Conservation (phyloP, 1,284 basidiomycete genomes). For the Mrakiaceae sp. region DNA sequence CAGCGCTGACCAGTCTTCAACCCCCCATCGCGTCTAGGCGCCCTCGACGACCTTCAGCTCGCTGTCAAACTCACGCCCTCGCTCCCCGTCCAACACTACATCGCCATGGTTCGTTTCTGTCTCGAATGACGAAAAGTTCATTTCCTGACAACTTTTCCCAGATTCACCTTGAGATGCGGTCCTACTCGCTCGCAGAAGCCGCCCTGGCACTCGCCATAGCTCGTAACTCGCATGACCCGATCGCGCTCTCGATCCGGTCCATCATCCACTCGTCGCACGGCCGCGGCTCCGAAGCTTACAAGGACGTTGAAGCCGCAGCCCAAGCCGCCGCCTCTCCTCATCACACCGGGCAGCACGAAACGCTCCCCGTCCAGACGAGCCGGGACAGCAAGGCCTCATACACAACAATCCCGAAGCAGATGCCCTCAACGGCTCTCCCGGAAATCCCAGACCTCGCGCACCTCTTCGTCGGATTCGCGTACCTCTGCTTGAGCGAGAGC, state of each 20-base stretch:
- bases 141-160: too few species aligned
- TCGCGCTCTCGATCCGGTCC: constrained; percentile 11
- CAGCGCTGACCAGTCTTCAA: not conserved
- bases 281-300: constrained; percentile 1
- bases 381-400: constrained; percentile 5
- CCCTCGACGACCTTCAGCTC: constrained; percentile 4
- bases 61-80: constrained; percentile 10
- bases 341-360: not conserved
- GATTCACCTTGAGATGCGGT: constrained; percentile 6
- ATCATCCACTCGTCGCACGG: constrained; percentile 9
- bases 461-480: constrained; percentile 9
- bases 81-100: constrained; percentile 10
- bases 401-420: not conserved
- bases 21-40: not conserved
- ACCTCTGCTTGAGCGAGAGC: not conserved
- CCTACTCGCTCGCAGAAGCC: not conserved
- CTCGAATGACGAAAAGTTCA: too few species aligned
- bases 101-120: constrained; percentile 1
- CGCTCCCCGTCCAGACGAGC: not conserved
- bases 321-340: not conserved
- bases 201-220: constrained; percentile 2
- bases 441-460: constrained; percentile 5
- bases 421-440: constrained; percentile 3
- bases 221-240: not conserved
- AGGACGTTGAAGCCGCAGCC: constrained; percentile 4